Percentiles rank a stretch among this genome's conserved stretches.
These are phyloP conservation scores for Prinsepia uniflora DNA, from an alignment of 306 rosid species.

Conservation along the genomic window DNA sequence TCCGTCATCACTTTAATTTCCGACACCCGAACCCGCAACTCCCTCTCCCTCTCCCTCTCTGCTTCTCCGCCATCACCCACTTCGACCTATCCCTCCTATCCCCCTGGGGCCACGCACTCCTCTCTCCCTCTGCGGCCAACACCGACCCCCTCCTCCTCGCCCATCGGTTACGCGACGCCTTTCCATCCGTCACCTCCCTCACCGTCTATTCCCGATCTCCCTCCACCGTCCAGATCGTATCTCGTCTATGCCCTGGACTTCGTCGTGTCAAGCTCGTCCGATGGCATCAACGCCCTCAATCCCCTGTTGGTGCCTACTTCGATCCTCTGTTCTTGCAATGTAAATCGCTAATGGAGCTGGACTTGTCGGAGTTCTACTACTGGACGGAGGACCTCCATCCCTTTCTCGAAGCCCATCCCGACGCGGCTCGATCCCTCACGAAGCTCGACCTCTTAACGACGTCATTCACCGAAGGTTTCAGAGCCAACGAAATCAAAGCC, in stretches of 20 bases:
- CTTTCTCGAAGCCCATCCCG: slow-evolving; percentile 41
- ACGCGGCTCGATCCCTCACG: slow-evolving; percentile 52
- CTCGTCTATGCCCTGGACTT: slow-evolving; percentile 62
- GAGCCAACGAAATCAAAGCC: slow-evolving; percentile 50
- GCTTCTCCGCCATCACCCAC: slow-evolving; percentile 52
- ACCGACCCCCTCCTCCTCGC: slow-evolving; percentile 56
- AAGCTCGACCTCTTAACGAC: slow-evolving; percentile 59
- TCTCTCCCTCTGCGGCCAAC: slow-evolving; percentile 38
- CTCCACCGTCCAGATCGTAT: slow-evolving; percentile 46
- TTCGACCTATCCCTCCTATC: slow-evolving; percentile 76
- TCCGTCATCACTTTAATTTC: slow-evolving; percentile 42
- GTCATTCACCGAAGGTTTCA: slow-evolving; percentile 68
- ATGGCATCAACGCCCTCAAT: slow-evolving; percentile 77
- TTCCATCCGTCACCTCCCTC: slow-evolving; percentile 68
- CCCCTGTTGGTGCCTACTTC: slow-evolving; percentile 55
- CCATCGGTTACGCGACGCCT: slow-evolving; percentile 52
- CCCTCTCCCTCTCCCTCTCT: slow-evolving; percentile 61
- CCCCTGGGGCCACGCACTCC: slow-evolving; percentile 85
- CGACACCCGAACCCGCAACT: slow-evolving; percentile 69
- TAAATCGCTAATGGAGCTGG: slow-evolving; percentile 49
- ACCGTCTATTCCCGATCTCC: slow-evolving; percentile 66
- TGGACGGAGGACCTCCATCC: slow-evolving; percentile 88
- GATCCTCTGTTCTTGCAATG: slow-evolving; percentile 52
- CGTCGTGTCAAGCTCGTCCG: slow-evolving; percentile 70
- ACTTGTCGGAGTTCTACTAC: slow-evolving; percentile 80